Evolutionary conservation across 2,329 filamentous ascomycete species (phyloP), one percentile per base, ranked within the genome.

Genomic region (Cryphonectria carpinicola): DNA sequence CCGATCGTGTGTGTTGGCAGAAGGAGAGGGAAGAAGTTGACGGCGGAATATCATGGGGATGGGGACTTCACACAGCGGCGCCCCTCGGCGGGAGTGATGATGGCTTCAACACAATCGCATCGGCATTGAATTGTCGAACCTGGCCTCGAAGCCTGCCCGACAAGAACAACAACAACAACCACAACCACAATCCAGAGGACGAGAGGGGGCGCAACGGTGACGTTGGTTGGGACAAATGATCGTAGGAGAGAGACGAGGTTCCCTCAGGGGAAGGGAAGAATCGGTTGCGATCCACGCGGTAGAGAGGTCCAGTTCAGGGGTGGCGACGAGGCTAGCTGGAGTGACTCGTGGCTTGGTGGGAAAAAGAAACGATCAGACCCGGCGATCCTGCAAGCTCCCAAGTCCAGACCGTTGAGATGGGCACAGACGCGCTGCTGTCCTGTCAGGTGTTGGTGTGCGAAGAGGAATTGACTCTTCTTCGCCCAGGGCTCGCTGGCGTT

Each of bases 341-440:
- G 52, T 10, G 52, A 56, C n/a, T 56, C 25, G 54, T 58, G 54
- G 54, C 54, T 58, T 35, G 54, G 28, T 58, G 54, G 54, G 32
- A 58, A 58, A 58, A 58, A 58, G 54, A 58, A 58, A 58, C 28
- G 54, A 58, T 58, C 54, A 32, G 54, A 32, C 54, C 54, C 54
- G 25, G 25, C 54, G 54, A 58, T 58, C 54, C 28, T 56, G 52
- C 14, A 58, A 58, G 28, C 25, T 58, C 54, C 54, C 54, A 58
- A 32, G 28, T 56, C 52, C 52, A 68, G 69, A 66, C 56, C 37
- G 58, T 70, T 58, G 69, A 64, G 46, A 64, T 39, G 46, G 60
- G 69, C 69, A 68, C 69, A 68, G 69, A 68, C 69, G 67, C 28
- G 28, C 32, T 32, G 32, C 64, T 64, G 56, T 49, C 54, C 46